A percentile compares a stretch with the other conserved stretches of the same genome.
These are phyloP conservation scores for Paramecium sexaurelia DNA, from an alignment of 73 alveolate genomes.

Conservation along the genomic window DNA sequence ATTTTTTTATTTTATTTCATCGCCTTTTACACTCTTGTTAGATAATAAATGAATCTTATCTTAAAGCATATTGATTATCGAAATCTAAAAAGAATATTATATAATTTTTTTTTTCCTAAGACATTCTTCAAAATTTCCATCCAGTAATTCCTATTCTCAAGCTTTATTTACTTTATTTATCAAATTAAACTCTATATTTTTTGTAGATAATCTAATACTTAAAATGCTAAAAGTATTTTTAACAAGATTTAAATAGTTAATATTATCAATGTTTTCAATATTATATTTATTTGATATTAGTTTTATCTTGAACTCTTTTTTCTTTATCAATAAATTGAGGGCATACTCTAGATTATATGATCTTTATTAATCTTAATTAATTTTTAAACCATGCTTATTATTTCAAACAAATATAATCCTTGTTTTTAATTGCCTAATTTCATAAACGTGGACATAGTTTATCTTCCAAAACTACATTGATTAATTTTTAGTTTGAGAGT, in stretches of 20 bases:
- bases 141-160: background rate
- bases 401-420: too few relatives aligned
- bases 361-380: background rate
- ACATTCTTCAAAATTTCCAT: background rate
- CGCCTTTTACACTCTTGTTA: background rate
- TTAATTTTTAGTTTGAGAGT: too few relatives aligned
- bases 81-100: background rate
- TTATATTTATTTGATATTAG: background rate
- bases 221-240: background rate
- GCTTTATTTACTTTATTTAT: background rate
- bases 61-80: too few relatives aligned
- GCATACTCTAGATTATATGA: background rate
- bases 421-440: too few relatives aligned
- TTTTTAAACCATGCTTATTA: too few relatives aligned
- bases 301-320: background rate
- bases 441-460: too few relatives aligned
- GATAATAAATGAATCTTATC: background rate
- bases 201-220: background rate
- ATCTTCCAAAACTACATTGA: too few relatives aligned
- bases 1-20: background rate
- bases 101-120: background rate
- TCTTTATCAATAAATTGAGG: background rate
- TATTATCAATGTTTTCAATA: background rate
- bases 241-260: background rate
- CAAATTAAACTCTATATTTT: background rate